Base-by-base conservation (phyloP, 805 yeast species). In the Maudiozyma barnettii region DNA sequence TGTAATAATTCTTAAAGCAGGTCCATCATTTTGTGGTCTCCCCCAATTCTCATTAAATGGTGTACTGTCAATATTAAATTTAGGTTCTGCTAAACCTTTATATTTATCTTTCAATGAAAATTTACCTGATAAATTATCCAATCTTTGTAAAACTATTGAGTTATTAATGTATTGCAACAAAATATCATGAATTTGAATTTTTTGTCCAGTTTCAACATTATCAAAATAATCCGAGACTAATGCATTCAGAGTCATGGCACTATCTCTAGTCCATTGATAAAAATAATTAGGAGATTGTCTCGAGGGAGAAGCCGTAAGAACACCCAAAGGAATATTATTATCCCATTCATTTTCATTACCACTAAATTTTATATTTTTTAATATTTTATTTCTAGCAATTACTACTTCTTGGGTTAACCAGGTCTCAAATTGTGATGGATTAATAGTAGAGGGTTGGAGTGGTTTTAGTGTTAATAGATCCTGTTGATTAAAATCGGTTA, bases 1-100 rank as follows among this genome's bases (percentile, higher is more conserved):
- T 1, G 95, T 75, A 47, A 82, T 73, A 10, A 81, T 74, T 56
- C 97, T 74, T 48, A 91, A 71, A 1, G 95, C 90, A 0, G 98
- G 96, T 0, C 98, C 98, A 63, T 91, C 98, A 50, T 88, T 76
- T 66, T 91, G 98, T 1, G 98, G 98, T 55, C 98, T 73, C 2
- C 98, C 98, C 98, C 98, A 91, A 33, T 69, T 62, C 2, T 69
- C 81, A 5, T 64, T 63, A 57, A 84, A 91, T 1, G 84, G 71
- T 0, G 77, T 56, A 21, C 83, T 81, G 60, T 87, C 76, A 4
- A 81, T 78, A 61, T 73, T 63, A 60, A 84, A 91, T 63, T 91
- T 91, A 7, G 98, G 97, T 62, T 91, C 98, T 2, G 97, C 98
- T 31, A 90, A 70, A 1, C 86, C 88, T 8, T 65, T 64, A 42